phyloP scores from a whole-genome alignment of 108 stramenopile species.

The Mediolabrus comicus region DNA sequence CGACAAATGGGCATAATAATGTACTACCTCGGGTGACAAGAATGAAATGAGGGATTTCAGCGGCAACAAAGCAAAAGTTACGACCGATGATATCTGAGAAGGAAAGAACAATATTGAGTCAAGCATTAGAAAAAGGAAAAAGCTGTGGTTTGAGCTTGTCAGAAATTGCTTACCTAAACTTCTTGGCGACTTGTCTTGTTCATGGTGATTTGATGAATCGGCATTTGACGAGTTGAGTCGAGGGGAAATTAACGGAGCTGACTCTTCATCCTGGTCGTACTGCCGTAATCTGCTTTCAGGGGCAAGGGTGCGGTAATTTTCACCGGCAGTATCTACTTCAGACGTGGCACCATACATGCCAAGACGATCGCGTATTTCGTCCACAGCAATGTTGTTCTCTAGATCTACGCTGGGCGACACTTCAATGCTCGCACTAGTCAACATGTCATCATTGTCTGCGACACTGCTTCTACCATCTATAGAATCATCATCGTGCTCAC shows the following conservation, averaged over 20 bases:
- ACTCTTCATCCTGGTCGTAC: not conserved
- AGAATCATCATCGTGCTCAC: constrained; percentile 8
- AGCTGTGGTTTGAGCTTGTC: too few relatives aligned
- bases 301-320: not conserved
- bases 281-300: not conserved
- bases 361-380: not conserved
- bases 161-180: not conserved
- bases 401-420: constrained; percentile 22
- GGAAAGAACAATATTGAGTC: not conserved
- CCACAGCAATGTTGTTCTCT: not conserved
- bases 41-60: constrained; percentile 10
- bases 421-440: constrained; percentile 34
- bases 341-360: not conserved
- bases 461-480: constrained; percentile 4
- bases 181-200: not conserved
- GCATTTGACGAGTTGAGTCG: not conserved
- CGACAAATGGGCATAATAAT: not conserved
- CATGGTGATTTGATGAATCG: not conserved
- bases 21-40: not conserved
- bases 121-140: too few relatives aligned
- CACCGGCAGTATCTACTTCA: not conserved
- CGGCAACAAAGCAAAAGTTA: not conserved
- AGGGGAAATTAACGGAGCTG: not conserved
- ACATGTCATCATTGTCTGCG: constrained; percentile 7
- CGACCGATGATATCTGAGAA: not conserved